These are phyloP conservation scores for Neopestalotiopsis sp. DNA, from an alignment of 2,329 filamentous ascomycete species.

Conservation along the genomic window DNA sequence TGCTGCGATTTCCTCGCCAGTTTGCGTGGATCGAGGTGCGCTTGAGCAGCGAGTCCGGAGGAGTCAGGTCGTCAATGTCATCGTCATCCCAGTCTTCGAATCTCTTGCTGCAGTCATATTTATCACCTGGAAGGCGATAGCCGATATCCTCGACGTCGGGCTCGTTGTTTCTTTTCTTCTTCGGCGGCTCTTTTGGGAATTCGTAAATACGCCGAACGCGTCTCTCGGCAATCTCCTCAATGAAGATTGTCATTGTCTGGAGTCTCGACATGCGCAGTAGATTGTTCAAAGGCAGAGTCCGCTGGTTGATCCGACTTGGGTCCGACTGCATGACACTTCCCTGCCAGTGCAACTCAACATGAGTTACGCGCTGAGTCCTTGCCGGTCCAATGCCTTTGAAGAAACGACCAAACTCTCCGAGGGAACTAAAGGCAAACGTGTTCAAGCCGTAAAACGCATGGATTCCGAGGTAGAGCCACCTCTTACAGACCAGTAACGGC, in stretches of 20 bases:
- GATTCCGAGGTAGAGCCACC: constrained; percentile 45
- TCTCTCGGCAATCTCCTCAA: constrained; percentile 41
- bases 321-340: constrained; percentile 26
- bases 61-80: constrained; percentile 14
- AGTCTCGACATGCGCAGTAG: constrained; percentile 45
- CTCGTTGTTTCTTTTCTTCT: not conserved
- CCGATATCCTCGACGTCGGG: not conserved
- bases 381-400: constrained; percentile 45
- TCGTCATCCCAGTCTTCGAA: constrained; percentile 21
- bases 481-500: constrained; percentile 45
- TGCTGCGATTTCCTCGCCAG: constrained; percentile 38
- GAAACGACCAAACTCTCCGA: constrained; percentile 57
- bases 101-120: constrained; percentile 24
- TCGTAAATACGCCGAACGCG: not conserved
- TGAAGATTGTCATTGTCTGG: constrained; percentile 37
- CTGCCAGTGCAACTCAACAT: constrained; percentile 35
- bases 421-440: constrained; percentile 57
- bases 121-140: constrained; percentile 10
- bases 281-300: constrained; percentile 42
- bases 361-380: constrained; percentile 46
- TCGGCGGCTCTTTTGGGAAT: not conserved
- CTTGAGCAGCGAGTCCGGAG: constrained; percentile 24
- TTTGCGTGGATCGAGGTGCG: constrained; percentile 47
- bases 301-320: constrained; percentile 37
- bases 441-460: constrained; percentile 56